Evolutionary conservation across 2,329 filamentous ascomycete species (phyloP), one percentile per base, ranked within the genome.

Genomic region (Sordariomycetes sp.): DNA sequence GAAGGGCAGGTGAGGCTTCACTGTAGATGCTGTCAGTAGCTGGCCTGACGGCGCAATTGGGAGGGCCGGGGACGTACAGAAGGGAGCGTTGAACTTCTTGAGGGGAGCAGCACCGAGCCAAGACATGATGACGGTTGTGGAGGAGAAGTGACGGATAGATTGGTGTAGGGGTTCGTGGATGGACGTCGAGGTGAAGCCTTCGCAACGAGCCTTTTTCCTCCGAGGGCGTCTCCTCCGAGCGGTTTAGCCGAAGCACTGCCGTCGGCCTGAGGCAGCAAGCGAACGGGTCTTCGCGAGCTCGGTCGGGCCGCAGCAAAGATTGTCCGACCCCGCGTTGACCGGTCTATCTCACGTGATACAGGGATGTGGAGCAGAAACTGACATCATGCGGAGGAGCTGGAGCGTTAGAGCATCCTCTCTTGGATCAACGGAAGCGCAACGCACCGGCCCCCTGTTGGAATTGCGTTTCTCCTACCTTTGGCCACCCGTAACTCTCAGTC

Each of bases 1-100:
- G 78, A 96, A 96, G 50, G 90, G 90, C 62, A 77, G 79, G 80
- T 93, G 80, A 52, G 90, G 87, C 73, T 77, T 76, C 69, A 86
- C 90, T 96, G 58, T 60, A 24, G 16, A 27, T 25, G 38, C 32
- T 31, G 33, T 34, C 18, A 21, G 33, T 28, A 23, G 16, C 15
- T 30, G 20, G 8, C 12, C 29, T 14, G 17, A 12, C 9, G 23
- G 14, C 15, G n/a, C 32, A 8, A 11, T 19, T 10, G 20, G 17
- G 19, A 19, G 6, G n/a, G 7, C 8, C 18, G 18, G 18, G 26
- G 56, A 79, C 83, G 55, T 75, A 90, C 84, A 68, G 61, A 88
- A 66, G 50, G 82, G 82, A 57, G 76, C 72, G 53, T 79, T 78
- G 69, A 86, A 90, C 72, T 86, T 88, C 75, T 87, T 88, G 54